Conservation (phyloP, 306 rosid genomes). For the Lablab purpureus region DNA sequence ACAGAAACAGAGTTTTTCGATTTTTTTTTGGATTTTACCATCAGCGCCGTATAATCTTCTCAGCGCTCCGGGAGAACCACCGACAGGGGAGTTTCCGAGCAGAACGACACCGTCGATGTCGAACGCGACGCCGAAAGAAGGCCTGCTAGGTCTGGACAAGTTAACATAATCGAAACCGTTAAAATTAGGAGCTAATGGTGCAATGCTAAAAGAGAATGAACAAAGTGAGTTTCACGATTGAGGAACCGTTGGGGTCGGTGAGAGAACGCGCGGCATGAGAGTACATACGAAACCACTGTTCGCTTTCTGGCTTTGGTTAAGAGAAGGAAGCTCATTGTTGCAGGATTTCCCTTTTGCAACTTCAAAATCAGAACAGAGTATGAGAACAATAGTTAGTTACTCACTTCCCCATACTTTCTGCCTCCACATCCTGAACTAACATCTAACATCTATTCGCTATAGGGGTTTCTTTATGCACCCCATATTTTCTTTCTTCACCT, state of each 20-base stretch:
- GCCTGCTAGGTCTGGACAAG: slow-evolving; percentile 50
- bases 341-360: background rate
- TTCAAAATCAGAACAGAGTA: background rate
- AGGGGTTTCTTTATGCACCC: no score
- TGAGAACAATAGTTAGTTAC: background rate
- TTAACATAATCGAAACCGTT: background rate
- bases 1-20: background rate
- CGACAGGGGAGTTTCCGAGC: slow-evolving; percentile 77
- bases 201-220: background rate
- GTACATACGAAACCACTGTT: slow-evolving; percentile 31
- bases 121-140: slow-evolving; percentile 81
- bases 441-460: background rate
- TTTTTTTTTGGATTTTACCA: slow-evolving; percentile 45
- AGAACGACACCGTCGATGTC: slow-evolving; percentile 95
- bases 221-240: slow-evolving; percentile 43
- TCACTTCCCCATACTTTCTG: slow-evolving; percentile 11
- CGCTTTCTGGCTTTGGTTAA: slow-evolving; percentile 50
- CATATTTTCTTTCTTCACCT: no score
- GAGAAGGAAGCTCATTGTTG: slow-evolving; percentile 62
- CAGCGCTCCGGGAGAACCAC: slow-evolving; percentile 80
- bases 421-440: background rate
- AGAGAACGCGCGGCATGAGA: slow-evolving; percentile 66
- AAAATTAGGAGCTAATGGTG: background rate
- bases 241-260: slow-evolving; percentile 61
- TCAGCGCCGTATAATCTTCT: slow-evolving; percentile 61